Percentiles rank a stretch among this genome's conserved stretches.
Evolutionary conservation across 192 early-diverging fungal species (phyloP).

Genomic region (Coemansia sp.): DNA sequence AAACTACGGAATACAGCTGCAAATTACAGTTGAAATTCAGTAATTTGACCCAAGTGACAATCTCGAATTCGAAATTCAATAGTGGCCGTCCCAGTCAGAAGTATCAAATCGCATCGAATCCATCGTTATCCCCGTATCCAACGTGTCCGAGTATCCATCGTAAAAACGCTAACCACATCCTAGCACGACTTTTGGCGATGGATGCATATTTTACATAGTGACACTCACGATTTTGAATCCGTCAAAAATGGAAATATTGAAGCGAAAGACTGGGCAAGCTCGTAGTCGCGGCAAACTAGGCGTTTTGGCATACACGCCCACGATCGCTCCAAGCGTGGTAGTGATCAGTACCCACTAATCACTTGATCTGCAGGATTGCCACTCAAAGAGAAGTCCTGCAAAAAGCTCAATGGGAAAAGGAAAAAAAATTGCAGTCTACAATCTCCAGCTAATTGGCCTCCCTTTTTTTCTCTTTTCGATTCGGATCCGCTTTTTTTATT

Average conservation of each 20-base stretch:
- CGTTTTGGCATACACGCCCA: neutral
- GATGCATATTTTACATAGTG: neutral
- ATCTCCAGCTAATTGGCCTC: neutral
- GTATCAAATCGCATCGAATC: neutral
- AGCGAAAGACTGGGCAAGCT: slow-evolving; percentile 1
- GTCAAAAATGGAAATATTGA: slow-evolving; percentile 9
- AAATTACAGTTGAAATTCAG: neutral
- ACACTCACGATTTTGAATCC: slow-evolving; percentile 7
- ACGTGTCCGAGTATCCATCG: slow-evolving; percentile 2
- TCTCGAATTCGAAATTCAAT: neutral
- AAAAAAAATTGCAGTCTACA: slow-evolving; percentile 7
- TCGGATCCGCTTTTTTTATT: slow-evolving; percentile 8
- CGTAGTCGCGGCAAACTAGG: neutral
- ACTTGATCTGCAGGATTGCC: neutral
- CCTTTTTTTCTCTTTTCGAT: neutral
- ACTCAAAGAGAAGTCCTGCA: neutral
- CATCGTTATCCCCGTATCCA: neutral
- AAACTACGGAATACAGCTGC: neutral
- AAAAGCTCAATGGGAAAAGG: neutral
- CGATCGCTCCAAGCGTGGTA: neutral
- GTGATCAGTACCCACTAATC: neutral
- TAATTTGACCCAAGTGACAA: neutral
- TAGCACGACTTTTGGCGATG: neutral
- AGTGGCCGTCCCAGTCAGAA: neutral
- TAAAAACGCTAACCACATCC: neutral